These are phyloP conservation scores for Boletellus sp. DNA, from an alignment of 1,284 basidiomycete genomes.

Conservation along the genomic window DNA sequence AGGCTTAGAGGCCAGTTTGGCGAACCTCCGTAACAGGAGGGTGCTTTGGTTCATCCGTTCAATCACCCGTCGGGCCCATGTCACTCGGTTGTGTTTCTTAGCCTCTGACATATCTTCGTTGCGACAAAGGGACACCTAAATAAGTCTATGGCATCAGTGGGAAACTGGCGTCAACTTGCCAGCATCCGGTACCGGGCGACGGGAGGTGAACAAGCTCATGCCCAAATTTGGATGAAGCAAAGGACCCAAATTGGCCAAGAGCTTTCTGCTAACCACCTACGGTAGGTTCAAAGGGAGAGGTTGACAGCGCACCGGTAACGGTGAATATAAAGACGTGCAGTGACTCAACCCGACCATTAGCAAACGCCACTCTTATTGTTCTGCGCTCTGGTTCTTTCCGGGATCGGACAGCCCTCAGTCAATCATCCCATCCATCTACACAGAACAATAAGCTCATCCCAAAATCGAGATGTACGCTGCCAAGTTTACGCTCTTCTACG, in stretches of 20 bases:
- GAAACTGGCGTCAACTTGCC: conserved; percentile 2
- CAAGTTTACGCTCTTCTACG: conserved; percentile 28
- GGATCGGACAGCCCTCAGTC: neutral
- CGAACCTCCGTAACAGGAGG: conserved; percentile 2
- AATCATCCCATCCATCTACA: neutral
- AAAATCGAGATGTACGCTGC: conserved; percentile 27
- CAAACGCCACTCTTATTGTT: conserved; percentile 33
- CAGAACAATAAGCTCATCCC: conserved; percentile 29
- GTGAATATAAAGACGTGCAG: conserved; percentile 25
- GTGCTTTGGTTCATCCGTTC: conserved; percentile 12
- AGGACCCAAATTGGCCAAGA: conserved; percentile 22
- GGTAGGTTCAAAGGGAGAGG: conserved; percentile 27
- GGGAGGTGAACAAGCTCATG: conserved; percentile 24
- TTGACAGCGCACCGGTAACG: neutral
- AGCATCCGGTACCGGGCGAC: neutral
- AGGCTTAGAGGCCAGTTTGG: too few relatives aligned
- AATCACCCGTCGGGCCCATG: neutral
- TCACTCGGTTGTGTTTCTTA: neutral
- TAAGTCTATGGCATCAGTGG: neutral
- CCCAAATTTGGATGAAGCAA: conserved; percentile 28
- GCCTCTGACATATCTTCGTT: neutral
- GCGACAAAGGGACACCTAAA: conserved; percentile 24
- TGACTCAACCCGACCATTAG: conserved; percentile 19
- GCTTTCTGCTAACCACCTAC: conserved; percentile 19
- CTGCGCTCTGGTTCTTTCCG: conserved; percentile 7